Conservation (phyloP, 2,329 filamentous ascomycete species). For the Apiospora marii region DNA sequence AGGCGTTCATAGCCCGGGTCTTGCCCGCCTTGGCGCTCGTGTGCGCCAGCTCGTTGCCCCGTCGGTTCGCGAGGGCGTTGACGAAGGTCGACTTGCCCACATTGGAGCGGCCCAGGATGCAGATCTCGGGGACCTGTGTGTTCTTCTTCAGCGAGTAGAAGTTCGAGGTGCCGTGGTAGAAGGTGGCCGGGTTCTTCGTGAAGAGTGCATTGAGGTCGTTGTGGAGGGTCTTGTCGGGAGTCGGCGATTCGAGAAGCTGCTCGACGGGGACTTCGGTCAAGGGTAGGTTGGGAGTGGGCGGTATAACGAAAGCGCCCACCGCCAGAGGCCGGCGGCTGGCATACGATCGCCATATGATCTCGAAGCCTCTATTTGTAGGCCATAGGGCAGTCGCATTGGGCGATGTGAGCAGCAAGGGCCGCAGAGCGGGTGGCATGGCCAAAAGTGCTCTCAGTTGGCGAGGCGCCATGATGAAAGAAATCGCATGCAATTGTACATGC, state of each 20-base stretch:
- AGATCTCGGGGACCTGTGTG: conserved; percentile 66
- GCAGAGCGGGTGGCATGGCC: conserved; percentile 39
- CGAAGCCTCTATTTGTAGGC: not conserved
- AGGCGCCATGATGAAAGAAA: conserved; percentile 29
- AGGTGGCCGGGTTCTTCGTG: conserved; percentile 36
- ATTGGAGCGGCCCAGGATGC: conserved; percentile 86
- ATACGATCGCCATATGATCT: conserved; percentile 5
- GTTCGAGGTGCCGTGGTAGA: conserved; percentile 38
- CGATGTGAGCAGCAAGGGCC: conserved; percentile 34
- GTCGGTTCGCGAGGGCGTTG: conserved; percentile 76
- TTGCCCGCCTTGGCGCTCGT: conserved; percentile 60
- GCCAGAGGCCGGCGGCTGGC: conserved; percentile 31
- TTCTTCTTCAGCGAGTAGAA: conserved; percentile 60
- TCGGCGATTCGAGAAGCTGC: conserved; percentile 42
- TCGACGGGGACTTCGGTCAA: conserved; percentile 39
- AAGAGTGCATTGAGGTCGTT: conserved; percentile 37
- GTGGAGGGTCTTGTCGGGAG: conserved; percentile 35
- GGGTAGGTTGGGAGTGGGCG: conserved; percentile 36
- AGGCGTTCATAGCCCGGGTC: conserved; percentile 64
- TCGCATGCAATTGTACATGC: not conserved
- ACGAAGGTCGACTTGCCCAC: conserved; percentile 90
- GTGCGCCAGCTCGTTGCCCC: conserved; percentile 54
- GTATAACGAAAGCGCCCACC: conserved; percentile 40
- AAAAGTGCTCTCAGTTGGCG: conserved; percentile 36
- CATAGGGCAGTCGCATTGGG: conserved; percentile 22